Conservation (phyloP, 768 basidiomycete genomes). For the Kwoniella pini region DNA sequence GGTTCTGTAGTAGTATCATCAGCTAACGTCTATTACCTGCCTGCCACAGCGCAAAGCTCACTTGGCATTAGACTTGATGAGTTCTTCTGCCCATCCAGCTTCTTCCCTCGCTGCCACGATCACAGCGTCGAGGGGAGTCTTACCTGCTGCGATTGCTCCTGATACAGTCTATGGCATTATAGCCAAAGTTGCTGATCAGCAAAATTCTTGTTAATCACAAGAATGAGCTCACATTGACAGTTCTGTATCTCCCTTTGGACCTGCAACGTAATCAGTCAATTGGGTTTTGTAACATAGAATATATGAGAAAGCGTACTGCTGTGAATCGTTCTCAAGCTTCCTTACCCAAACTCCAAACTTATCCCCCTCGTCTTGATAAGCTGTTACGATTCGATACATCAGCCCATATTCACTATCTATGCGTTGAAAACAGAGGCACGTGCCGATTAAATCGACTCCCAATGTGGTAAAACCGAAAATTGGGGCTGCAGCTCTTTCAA, state of each 20-base stretch:
- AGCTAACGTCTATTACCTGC: background rate
- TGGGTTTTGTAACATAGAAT: background rate
- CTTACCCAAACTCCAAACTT: slow-evolving; percentile 79
- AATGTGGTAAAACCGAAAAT: slow-evolving; percentile 88
- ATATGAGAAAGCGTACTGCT: background rate
- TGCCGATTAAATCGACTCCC: slow-evolving; percentile 80
- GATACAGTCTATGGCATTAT: slow-evolving; percentile 63
- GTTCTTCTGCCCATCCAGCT: slow-evolving; percentile 69
- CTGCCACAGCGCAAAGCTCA: slow-evolving; percentile 8
- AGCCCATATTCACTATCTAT: no score
- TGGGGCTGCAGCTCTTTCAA: slow-evolving; percentile 85
- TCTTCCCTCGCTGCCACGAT: slow-evolving; percentile 93
- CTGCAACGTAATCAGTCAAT: background rate
- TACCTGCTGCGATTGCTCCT: slow-evolving; percentile 86
- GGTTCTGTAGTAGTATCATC: slow-evolving; percentile 61
- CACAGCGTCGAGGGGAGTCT: slow-evolving; percentile 68
- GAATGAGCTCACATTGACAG: background rate
- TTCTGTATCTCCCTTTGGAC: background rate
- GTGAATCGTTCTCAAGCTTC: slow-evolving; percentile 48
- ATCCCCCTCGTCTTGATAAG: slow-evolving; percentile 48
- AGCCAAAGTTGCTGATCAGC: no score
- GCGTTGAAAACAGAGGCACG: slow-evolving; percentile 5
- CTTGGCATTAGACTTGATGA: slow-evolving; percentile 66
- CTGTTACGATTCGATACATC: no score
- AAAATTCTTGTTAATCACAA: no score